Evolutionary conservation across 2,329 filamentous ascomycete species (phyloP), one percentile per base, ranked within the genome.

Genomic region (Stemphylium beticola): DNA sequence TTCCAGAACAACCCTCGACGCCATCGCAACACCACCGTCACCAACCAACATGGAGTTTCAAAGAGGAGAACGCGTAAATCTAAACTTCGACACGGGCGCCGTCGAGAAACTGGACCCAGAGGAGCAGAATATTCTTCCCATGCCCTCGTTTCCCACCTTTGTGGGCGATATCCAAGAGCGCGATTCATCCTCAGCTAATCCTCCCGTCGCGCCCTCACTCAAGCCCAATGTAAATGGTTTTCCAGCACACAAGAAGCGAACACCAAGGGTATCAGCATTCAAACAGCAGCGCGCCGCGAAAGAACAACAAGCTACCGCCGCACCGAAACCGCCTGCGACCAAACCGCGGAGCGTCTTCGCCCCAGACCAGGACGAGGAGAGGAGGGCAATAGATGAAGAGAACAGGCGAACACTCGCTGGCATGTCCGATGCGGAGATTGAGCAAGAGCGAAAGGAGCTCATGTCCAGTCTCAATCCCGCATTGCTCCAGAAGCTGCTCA

Each of bases 351-450:
- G 49, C 31, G 60, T 60, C 39, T 46, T 55, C 17, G 53, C 39
- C 6, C 53, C 59, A 47, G 65, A 66, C 45, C 49, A 53, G 80
- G 37, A 82, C 10, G 79, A 83, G 38, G 92, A 96, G 69, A 86
- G 85, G 67, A 78, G 79, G 58, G 81, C 83, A 4, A 98, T 99
- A 72, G 90, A 93, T 67, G 83, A 87, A 62, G 92, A 98, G 73
- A 99, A 98, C 68, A 85, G 78, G 39, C 83, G 86, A 53, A 85
- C 84, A 56, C 75, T 99, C 41, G 87, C 87, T 12, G 80, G 82
- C 22, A 97, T 99, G 95, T 90, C 89, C 1, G 78, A 85, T 0
- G 84, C 86, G 33, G 91, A 97, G 75, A 96, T 98, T 54, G 87
- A 90, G 58, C 82, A 88, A 63, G 92, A 95, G 56, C 85, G 89